These are phyloP conservation scores for Agaricus subrufescens DNA, from an alignment of 768 basidiomycete genomes.

Conservation along the genomic window DNA sequence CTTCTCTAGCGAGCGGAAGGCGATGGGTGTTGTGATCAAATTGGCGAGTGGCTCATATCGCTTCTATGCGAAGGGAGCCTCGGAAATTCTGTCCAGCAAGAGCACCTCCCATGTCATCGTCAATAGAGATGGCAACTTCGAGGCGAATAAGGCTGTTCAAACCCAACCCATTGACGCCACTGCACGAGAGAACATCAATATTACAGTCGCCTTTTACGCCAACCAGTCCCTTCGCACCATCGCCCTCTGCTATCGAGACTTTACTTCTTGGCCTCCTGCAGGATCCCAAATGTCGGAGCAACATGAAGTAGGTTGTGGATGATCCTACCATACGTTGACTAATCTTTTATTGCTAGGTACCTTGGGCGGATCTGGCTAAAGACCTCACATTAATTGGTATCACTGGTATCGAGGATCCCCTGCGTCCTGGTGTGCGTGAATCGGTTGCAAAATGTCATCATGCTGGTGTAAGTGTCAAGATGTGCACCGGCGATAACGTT, in stretches of 20 bases:
- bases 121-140: conserved; percentile 23
- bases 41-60: conserved; percentile 51
- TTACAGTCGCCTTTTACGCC: conserved; percentile 97
- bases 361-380: conserved; percentile 61
- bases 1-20: conserved; percentile 90
- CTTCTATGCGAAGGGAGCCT: conserved; percentile 88
- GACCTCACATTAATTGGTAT: conserved; percentile 86
- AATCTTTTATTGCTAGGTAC: conserved; percentile 37
- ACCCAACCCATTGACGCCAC: conserved; percentile 59
- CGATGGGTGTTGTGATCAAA: conserved; percentile 87
- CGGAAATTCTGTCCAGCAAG: conserved; percentile 83
- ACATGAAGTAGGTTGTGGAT: conserved; percentile 43
- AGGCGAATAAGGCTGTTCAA: conserved; percentile 35
- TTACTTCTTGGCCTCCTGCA: conserved; percentile 78
- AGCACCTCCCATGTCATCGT: conserved; percentile 76
- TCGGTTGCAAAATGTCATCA: conserved; percentile 84
- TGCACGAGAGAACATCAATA: conserved; percentile 75
- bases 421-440: conserved; percentile 83
- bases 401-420: conserved; percentile 93
- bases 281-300: conserved; percentile 33
- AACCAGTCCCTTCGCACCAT: conserved; percentile 95
- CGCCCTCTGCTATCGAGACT: conserved; percentile 89
- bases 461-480: conserved; percentile 93
- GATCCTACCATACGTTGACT: conserved; percentile 10
- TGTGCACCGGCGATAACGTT: conserved; percentile 98